Percentiles rank a stretch among this genome's conserved stretches.
Conservation (phyloP, 345 rosid genomes). For the Corymbia maculata region DNA sequence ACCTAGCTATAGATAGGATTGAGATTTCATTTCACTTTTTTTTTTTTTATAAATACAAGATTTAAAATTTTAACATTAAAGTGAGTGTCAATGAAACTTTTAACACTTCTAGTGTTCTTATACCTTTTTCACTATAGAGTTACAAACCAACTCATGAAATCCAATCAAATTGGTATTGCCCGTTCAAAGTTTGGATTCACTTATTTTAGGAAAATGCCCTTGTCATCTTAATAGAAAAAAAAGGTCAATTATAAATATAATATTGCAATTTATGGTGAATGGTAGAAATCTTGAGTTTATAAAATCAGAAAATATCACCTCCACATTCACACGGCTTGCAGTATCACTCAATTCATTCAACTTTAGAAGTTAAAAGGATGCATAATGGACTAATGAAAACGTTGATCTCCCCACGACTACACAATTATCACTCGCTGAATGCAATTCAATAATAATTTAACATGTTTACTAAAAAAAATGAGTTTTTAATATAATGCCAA, state of each 20-base stretch:
- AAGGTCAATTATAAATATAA: not conserved
- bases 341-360: not conserved
- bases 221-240: not conserved
- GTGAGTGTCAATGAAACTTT: no score
- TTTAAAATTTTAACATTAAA: no score
- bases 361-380: not conserved
- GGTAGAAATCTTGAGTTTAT: not conserved
- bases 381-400: not conserved
- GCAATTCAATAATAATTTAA: not conserved
- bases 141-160: no score
- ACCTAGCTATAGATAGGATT: no score
- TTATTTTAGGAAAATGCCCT: not conserved
- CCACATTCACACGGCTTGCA: not conserved
- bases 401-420: not conserved
- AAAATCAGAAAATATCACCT: not conserved
- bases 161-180: not conserved
- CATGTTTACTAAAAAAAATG: not conserved
- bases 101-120: no score
- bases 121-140: no score
- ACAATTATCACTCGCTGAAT: not conserved
- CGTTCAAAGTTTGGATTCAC: not conserved
- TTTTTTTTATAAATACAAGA: no score
- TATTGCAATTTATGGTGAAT: not conserved
- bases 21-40: no score
- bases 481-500: not conserved